Conservation (phyloP, 78 protist genomes). For the Dictyostelium firmibasis region DNA sequence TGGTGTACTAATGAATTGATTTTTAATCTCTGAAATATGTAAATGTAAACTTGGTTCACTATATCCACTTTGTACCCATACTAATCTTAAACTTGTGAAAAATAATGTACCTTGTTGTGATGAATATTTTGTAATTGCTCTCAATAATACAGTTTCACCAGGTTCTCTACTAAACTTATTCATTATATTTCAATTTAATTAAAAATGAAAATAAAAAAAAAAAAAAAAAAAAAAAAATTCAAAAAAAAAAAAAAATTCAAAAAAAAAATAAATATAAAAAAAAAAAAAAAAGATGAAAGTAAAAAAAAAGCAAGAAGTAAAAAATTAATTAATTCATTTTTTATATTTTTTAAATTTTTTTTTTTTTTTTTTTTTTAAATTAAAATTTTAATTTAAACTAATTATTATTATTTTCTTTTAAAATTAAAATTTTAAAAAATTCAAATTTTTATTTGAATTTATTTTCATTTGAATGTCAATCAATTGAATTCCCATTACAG, state of each 20-base stretch:
- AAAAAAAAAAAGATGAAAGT: not conserved
- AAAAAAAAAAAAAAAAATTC: not conserved
- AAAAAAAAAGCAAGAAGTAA: not conserved
- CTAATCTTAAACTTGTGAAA: conserved; percentile 49
- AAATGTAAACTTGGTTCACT: conserved; percentile 60
- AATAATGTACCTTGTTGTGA: conserved; percentile 42
- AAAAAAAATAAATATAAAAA: not conserved
- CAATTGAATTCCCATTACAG: too few relatives aligned
- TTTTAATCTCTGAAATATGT: conserved; percentile 53
- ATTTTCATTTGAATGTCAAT: too few relatives aligned
- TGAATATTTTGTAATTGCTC: conserved; percentile 47
- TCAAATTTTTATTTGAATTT: too few relatives aligned
- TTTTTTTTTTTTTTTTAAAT: too few relatives aligned
- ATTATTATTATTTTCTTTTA: too few relatives aligned
- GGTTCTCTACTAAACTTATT: conserved; percentile 53
- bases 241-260: not conserved
- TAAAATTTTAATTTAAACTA: too few relatives aligned
- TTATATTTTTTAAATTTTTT: too few relatives aligned
- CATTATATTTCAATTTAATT: not conserved
- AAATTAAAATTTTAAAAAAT: too few relatives aligned
- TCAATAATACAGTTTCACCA: conserved; percentile 30
- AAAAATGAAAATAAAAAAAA: not conserved
- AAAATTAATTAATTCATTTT: not conserved
- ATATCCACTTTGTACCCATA: conserved; percentile 57
- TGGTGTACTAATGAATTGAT: conserved; percentile 44